Conservation (phyloP, 805 yeast genomes). For the Torulaspora indica region DNA sequence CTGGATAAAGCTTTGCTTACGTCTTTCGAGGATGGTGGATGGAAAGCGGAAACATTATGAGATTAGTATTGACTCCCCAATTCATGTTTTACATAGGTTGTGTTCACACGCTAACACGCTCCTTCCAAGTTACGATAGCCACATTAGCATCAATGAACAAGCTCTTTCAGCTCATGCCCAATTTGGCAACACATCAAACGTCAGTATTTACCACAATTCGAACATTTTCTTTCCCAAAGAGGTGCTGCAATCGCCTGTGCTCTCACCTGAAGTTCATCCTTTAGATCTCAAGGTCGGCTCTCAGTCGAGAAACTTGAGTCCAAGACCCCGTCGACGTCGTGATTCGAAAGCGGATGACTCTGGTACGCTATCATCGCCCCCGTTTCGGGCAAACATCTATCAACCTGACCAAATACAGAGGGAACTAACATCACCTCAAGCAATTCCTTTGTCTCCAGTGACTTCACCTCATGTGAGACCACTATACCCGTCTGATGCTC, state of each 20-base stretch:
- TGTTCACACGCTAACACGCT: conserved; percentile 80
- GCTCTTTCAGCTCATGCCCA: conserved; percentile 16
- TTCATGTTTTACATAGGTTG: conserved; percentile 68
- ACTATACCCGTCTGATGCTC: conserved; percentile 12
- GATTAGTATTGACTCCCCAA: conserved; percentile 90
- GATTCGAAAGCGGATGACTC: conserved; percentile 14
- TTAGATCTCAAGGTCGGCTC: conserved; percentile 35
- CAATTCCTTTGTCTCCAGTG: conserved; percentile 53
- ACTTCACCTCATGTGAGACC: conserved; percentile 41
- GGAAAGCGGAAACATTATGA: conserved; percentile 86
- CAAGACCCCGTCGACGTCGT: conserved; percentile 13
- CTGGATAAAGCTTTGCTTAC: conserved; percentile 86
- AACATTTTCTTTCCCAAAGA: conserved; percentile 41
- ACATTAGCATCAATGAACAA: conserved; percentile 13
- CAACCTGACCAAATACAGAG: conserved; percentile 47
- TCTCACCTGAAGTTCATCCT: conserved; percentile 52
- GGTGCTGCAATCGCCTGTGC: conserved; percentile 42
- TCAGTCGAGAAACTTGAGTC: conserved; percentile 14
- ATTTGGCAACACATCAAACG: conserved; percentile 19
- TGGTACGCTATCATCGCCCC: conserved; percentile 27
- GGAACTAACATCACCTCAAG: conserved; percentile 58
- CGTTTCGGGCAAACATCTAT: conserved; percentile 46
- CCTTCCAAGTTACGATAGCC: conserved; percentile 61
- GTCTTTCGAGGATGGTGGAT: conserved; percentile 66
- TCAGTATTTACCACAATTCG: conserved; percentile 33